Base-by-base conservation (phyloP, 2,329 filamentous ascomycete genomes). In the Aureobasidium leucospermi region DNA sequence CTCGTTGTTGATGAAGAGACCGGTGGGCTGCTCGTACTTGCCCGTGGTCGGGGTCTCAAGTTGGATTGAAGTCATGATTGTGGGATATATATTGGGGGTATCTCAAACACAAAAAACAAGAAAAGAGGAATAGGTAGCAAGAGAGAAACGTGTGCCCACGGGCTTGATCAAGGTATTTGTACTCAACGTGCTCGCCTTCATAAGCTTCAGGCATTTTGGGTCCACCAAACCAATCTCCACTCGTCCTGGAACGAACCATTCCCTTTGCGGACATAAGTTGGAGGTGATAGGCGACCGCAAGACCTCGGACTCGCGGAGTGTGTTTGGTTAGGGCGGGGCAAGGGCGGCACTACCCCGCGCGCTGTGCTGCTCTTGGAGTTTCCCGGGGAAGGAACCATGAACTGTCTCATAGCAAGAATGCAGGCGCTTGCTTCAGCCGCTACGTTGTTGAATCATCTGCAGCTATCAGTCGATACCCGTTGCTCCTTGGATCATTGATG, bases 1-100 rank as follows among this genome's bases (percentile, higher is more conserved):
- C 76, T 96, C 88, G 75, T 93, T 92, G 83, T 94, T 92, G 83
- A 96, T 94, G 82, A 90, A 94, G 78, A 81, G 75, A 67, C 78
- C 78, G 58, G 76, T 80, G 61, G 78, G 79, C 74, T 81, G 79
- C 57, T 77, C 74, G 66, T 79, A 80, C 70, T 81, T 78, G 72
- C 78, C 86, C 67, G 84, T 83, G 66, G 82, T 63, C 61, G 88
- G 87, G 67, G 87, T 89, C 76, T 85, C 83, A 68, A 90, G 80
- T 72, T 86, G 80, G 64, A 80, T 75, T 59, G 79, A 79, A 67
- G 85, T 70, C 71, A 75, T 77, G 68, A 66, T 75, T 47, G 41
- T 53, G 47, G 51, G 36, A 43, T 58, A 34, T 42, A 51, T 45
- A 28, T 46, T 11, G 15, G 57, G 66, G 63, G 62, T 67, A 64